Evolutionary conservation across 345 rosid genomes (phyloP).

Genomic region (Clausena lansium): DNA sequence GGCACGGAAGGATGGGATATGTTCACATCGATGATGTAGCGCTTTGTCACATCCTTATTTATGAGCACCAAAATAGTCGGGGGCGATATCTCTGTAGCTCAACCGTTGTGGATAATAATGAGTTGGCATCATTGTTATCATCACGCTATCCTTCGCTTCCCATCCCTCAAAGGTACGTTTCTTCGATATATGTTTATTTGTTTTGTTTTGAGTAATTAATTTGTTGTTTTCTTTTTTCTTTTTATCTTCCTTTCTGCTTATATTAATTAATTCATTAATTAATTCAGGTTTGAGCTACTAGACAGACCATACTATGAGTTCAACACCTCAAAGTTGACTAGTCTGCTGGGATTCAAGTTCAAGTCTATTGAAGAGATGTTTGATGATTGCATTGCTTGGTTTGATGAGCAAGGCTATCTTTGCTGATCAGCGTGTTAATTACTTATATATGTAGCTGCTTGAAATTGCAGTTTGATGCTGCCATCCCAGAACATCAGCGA

Average conservation of each 20-base stretch:
- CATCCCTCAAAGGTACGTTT: conserved; percentile 45
- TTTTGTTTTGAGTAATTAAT: neutral
- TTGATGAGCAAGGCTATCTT: conserved; percentile 54
- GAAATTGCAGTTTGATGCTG: neutral
- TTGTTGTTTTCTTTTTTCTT: neutral
- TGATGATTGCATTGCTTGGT: conserved; percentile 65
- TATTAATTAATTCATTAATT: neutral
- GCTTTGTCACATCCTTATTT: conserved; percentile 64
- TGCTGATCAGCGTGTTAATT: neutral
- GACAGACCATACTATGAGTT: conserved; percentile 57
- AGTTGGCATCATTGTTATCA: conserved; percentile 49
- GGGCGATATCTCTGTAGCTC: conserved; percentile 80
- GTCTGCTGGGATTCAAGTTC: conserved; percentile 68
- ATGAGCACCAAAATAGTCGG: conserved; percentile 43
- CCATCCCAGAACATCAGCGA: neutral
- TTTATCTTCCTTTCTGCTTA: neutral
- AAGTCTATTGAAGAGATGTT: conserved; percentile 66
- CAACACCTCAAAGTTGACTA: conserved; percentile 56
- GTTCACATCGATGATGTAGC: conserved; percentile 94
- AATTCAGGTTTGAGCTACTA: conserved; percentile 56
- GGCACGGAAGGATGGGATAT: conserved; percentile 92
- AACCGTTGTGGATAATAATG: conserved; percentile 48
- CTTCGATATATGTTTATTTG: neutral
- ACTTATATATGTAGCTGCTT: neutral
- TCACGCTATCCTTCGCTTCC: conserved; percentile 61